Evolutionary conservation across 768 basidiomycete species (phyloP).

Genomic region (Russula compacta): DNA sequence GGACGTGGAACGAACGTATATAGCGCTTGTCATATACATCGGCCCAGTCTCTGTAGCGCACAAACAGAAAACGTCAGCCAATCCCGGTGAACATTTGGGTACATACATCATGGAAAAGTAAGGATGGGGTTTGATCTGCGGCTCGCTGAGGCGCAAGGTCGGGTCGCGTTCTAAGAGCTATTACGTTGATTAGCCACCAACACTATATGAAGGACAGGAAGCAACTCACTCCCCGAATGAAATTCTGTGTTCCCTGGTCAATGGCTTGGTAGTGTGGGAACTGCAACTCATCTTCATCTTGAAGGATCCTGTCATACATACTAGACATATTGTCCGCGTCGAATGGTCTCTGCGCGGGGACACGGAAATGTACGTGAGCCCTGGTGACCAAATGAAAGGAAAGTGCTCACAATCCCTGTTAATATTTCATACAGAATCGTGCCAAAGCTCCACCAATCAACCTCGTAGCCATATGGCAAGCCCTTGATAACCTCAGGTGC

Average conservation of each 20-base stretch:
- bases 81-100: constrained; percentile 28
- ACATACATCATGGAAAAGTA: constrained; percentile 81
- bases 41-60: constrained; percentile 66
- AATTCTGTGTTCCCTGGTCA: constrained; percentile 88
- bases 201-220: not conserved
- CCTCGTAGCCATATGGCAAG: constrained; percentile 81
- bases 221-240: constrained; percentile 78
- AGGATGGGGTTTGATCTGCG: constrained; percentile 85
- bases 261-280: constrained; percentile 86
- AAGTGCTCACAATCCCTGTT: constrained; percentile 74
- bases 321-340: constrained; percentile 89
- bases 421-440: constrained; percentile 98
- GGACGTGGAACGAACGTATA: constrained; percentile 56
- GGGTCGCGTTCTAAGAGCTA: constrained; percentile 88
- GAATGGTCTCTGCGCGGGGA: constrained; percentile 69
- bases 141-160: constrained; percentile 81
- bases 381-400: not conserved
- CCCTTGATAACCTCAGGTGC: constrained; percentile 96
- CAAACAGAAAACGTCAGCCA: constrained; percentile 13
- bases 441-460: constrained; percentile 98
- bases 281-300: constrained; percentile 82
- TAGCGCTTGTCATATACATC: constrained; percentile 91
- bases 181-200: constrained; percentile 1
- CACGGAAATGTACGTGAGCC: constrained; percentile 6
- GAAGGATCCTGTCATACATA: constrained; percentile 89